Conservation (phyloP, 2,329 filamentous ascomycete genomes). For the Zopfia rhizophila region DNA sequence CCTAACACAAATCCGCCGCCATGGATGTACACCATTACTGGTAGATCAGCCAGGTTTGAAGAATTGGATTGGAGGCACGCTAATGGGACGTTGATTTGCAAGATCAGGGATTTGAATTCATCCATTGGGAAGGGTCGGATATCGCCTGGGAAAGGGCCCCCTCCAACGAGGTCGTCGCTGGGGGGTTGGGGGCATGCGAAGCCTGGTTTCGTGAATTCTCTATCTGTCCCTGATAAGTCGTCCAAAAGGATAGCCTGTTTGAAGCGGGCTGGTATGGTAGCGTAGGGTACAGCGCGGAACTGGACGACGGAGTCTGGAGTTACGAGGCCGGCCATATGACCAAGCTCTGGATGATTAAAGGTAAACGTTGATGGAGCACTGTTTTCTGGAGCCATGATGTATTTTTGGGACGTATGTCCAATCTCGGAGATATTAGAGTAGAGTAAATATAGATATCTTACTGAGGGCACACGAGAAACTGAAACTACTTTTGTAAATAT, state of each 20-base stretch:
- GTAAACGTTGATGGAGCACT: constrained; percentile 23
- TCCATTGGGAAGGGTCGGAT: constrained; percentile 1
- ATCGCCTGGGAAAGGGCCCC: constrained; percentile 27
- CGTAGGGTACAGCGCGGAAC: constrained; percentile 36
- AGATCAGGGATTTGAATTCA: constrained; percentile 32
- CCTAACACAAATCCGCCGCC: constrained; percentile 61
- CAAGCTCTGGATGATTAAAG: constrained; percentile 28
- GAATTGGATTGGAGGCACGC: constrained; percentile 11
- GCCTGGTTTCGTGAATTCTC: constrained; percentile 31
- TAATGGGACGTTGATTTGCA: constrained; percentile 38
- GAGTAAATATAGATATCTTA: too few species aligned
- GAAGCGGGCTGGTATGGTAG: constrained; percentile 34
- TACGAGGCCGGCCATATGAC: constrained; percentile 30
- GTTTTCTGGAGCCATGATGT: too few species aligned
- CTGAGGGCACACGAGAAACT: too few species aligned
- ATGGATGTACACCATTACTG: constrained; percentile 64
- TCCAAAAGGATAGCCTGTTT: constrained; percentile 26
- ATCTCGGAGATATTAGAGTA: too few species aligned
- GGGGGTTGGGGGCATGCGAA: constrained; percentile 32
- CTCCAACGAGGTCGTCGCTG: constrained; percentile 11
- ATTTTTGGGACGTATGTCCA: too few species aligned
- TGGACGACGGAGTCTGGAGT: constrained; percentile 35
- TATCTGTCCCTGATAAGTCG: constrained; percentile 5
- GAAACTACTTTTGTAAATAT: too few species aligned
- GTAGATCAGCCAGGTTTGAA: constrained; percentile 43